Evolutionary conservation across 108 stramenopile genomes (phyloP).

Genomic region (Mayamaea pseudoterrestris): DNA sequence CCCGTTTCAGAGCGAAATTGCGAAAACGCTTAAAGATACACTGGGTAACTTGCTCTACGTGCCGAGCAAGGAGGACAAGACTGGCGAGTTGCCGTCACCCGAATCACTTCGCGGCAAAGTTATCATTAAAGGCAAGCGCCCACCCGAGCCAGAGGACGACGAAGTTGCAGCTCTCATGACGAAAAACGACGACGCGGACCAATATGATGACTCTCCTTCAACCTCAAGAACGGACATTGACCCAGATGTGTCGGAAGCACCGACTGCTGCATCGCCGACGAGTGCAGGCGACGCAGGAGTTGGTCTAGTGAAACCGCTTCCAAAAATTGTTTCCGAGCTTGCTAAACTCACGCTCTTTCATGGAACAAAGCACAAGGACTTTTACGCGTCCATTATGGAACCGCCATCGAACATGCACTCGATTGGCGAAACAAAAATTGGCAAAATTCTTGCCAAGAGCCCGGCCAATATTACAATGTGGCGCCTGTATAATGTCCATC

Average conservation of each 20-base stretch:
- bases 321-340: conserved; percentile 41
- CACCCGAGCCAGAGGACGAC: conserved; percentile 26
- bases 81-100: conserved; percentile 49
- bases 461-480: conserved; percentile 24
- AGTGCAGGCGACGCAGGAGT: not conserved
- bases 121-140: conserved; percentile 75
- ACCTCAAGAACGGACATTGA: conserved; percentile 16
- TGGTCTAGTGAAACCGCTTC: not conserved
- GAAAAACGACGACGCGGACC: conserved; percentile 19
- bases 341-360: conserved; percentile 52
- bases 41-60: conserved; percentile 59
- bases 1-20: conserved; percentile 75
- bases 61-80: conserved; percentile 14
- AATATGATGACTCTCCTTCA: conserved; percentile 24
- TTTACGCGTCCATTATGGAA: conserved; percentile 22
- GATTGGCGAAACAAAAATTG: conserved; percentile 52
- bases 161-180: not conserved
- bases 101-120: conserved; percentile 63
- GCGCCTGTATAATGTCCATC: conserved; percentile 60
- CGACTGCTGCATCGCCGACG: not conserved
- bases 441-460: conserved; percentile 31
- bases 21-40: conserved; percentile 32
- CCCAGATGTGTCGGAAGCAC: conserved; percentile 3
- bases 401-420: conserved; percentile 60
- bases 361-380: conserved; percentile 40